A percentile compares a stretch with the other conserved stretches of the same genome.
These are phyloP conservation scores for Moelleriella libera DNA, from an alignment of 2,329 filamentous ascomycete species.

Conservation along the genomic window DNA sequence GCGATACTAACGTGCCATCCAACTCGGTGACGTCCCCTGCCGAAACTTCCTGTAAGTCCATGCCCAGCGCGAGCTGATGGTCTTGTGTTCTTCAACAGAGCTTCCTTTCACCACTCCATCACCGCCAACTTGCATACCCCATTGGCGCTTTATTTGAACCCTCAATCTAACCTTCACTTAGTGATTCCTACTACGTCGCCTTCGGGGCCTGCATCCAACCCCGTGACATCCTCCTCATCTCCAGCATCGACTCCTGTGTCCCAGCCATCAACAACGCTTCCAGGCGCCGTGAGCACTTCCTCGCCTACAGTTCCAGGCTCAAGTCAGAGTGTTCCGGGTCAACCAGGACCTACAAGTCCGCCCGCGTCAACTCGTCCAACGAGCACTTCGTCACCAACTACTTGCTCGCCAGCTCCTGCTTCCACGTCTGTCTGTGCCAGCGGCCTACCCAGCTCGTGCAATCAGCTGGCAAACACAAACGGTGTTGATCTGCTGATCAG, in stretches of 20 bases:
- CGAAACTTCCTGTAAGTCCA: not conserved
- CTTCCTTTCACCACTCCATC: no score
- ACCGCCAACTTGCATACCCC: no score
- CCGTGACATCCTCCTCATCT: not conserved
- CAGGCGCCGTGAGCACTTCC: not conserved
- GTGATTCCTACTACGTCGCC: not conserved
- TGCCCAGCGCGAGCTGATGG: no score
- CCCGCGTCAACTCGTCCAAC: not conserved
- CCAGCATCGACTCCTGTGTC: not conserved
- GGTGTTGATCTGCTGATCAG: not conserved
- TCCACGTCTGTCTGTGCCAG: slow-evolving; percentile 1
- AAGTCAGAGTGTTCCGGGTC: not conserved
- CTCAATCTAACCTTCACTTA: not conserved
- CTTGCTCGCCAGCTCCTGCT: not conserved
- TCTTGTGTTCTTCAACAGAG: no score
- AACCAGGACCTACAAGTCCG: not conserved
- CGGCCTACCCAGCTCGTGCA: slow-evolving; percentile 1
- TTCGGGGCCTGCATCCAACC: not conserved
- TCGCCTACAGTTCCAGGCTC: not conserved
- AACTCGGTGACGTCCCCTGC: not conserved
- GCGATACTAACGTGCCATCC: no score
- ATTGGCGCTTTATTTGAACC: not conserved
- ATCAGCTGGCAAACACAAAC: not conserved
- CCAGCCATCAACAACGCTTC: not conserved
- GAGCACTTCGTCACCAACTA: not conserved